Conservation (phyloP, 2,329 filamentous ascomycete genomes). For the Fonsecaea multimorphosa region DNA sequence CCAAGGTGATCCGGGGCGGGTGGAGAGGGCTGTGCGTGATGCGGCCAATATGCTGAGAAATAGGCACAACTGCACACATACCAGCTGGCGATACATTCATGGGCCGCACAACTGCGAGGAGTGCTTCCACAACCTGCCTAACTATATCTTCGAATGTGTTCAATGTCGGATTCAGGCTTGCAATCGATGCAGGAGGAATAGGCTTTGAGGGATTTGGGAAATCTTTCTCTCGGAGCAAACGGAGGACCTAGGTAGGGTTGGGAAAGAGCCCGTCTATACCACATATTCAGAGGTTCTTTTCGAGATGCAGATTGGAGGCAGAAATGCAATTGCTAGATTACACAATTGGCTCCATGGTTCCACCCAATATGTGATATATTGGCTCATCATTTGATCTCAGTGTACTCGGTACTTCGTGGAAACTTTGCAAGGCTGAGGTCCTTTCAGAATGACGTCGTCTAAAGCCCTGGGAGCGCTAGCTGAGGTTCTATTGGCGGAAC, state of each 20-base stretch:
- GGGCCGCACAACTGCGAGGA: constrained; percentile 27
- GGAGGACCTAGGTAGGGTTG: neutral
- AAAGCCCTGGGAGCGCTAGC: neutral
- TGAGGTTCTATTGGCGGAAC: neutral
- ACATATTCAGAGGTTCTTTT: neutral
- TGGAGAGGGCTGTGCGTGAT: constrained; percentile 14
- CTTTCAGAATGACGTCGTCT: neutral
- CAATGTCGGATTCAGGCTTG: constrained; percentile 32
- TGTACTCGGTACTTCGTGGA: too few species aligned
- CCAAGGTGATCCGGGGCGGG: constrained; percentile 6
- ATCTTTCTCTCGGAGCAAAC: neutral
- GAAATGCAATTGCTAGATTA: too few species aligned
- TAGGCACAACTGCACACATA: constrained; percentile 34
- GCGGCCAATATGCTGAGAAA: constrained; percentile 30
- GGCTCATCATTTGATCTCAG: neutral
- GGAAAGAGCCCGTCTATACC: neutral
- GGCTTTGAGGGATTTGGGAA: constrained; percentile 18
- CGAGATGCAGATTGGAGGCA: neutral
- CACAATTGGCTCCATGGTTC: neutral
- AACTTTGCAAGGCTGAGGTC: neutral
- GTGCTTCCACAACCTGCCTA: constrained; percentile 30
- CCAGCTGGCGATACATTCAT: constrained; percentile 22
- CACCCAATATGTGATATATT: neutral
- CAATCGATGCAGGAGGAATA: constrained; percentile 27
- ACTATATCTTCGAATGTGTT: constrained; percentile 33